A percentile compares a stretch with the other conserved stretches of the same genome.
These are phyloP conservation scores for Penicillium silybi DNA, from an alignment of 495 filamentous ascomycete genomes.

Conservation along the genomic window DNA sequence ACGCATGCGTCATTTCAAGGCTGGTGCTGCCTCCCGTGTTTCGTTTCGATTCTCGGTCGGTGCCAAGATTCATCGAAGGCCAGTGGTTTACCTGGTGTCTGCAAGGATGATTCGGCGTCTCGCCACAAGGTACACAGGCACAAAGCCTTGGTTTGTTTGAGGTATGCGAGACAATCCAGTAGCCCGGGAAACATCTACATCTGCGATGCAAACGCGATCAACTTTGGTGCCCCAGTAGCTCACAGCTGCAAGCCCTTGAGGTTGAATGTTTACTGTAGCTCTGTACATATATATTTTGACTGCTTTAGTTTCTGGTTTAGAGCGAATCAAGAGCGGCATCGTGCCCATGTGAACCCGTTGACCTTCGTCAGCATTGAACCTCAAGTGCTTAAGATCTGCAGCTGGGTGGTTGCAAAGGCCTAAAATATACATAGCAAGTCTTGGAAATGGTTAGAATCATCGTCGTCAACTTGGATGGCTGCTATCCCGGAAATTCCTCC, in stretches of 20 bases:
- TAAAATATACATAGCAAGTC: too few species aligned
- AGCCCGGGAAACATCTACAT: background rate
- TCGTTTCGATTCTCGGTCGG: background rate
- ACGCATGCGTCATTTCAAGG: background rate
- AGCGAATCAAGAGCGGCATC: too few species aligned
- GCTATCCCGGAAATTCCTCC: background rate
- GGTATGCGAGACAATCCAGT: background rate
- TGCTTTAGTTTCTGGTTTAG: too few species aligned
- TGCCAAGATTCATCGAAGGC: background rate
- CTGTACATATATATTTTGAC: background rate
- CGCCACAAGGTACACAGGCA: background rate
- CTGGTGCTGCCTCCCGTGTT: background rate
- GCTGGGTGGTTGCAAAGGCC: too few species aligned
- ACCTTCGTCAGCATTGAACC: too few species aligned
- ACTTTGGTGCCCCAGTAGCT: background rate
- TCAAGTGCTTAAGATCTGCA: too few species aligned
- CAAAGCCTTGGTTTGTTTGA: background rate
- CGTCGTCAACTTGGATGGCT: background rate
- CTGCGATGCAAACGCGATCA: background rate
- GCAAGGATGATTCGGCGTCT: background rate
- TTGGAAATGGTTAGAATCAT: too few species aligned
- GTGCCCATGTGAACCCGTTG: too few species aligned
- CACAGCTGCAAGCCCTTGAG: too few species aligned
- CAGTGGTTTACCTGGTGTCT: background rate
- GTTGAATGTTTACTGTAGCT: background rate